phyloP scores from a whole-genome alignment of 176 grass and related monocot genomes.

The Lolium multiflorum region DNA sequence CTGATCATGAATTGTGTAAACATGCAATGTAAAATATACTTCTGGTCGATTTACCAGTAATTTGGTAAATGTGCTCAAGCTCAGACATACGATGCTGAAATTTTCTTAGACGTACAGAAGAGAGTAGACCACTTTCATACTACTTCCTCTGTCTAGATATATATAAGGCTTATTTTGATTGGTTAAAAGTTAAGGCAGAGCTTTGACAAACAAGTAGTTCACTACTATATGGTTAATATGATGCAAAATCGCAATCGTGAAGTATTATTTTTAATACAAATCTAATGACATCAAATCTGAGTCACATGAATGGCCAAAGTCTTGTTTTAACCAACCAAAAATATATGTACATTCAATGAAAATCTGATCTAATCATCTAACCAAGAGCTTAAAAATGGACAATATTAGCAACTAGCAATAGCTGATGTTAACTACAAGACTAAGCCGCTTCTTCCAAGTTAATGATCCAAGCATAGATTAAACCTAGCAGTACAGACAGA shows the following conservation, averaged over 20 bases:
- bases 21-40: background rate
- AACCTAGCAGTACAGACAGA: constrained; percentile 21
- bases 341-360: too few species aligned
- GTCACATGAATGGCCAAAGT: background rate
- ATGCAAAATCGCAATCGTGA: background rate
- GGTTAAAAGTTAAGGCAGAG: background rate
- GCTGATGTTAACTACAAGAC: constrained; percentile 17
- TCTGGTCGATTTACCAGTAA: too few species aligned
- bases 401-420: constrained; percentile 5
- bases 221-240: background rate
- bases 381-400: background rate
- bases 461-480: background rate
- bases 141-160: background rate
- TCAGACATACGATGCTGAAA: constrained; percentile 14
- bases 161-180: background rate
- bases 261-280: too few species aligned
- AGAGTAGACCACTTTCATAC: background rate
- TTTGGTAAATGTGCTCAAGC: constrained; percentile 12
- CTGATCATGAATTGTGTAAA: background rate
- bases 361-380: constrained; percentile 10
- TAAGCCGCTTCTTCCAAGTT: constrained; percentile 10
- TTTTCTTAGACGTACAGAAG: constrained; percentile 3
- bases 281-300: background rate
- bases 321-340: constrained; percentile 8
- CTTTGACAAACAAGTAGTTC: background rate